These are phyloP conservation scores for Camelina neglecta DNA, from an alignment of 345 rosid genomes.

Conservation along the genomic window DNA sequence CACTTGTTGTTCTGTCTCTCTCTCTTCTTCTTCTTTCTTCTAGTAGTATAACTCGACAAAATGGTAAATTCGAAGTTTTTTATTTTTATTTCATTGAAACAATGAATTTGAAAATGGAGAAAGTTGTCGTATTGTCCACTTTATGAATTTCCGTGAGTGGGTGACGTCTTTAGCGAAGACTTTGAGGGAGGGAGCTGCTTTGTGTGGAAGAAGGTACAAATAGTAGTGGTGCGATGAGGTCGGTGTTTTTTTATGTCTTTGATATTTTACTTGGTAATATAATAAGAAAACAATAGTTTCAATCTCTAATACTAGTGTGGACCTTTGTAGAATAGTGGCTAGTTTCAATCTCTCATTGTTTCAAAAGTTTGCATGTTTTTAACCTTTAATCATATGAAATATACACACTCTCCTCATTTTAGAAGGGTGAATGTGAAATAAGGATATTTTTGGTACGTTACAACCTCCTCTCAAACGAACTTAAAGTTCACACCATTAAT, in stretches of 20 bases:
- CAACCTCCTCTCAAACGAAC: conserved; percentile 24
- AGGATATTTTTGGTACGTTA: conserved; percentile 28
- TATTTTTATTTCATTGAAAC: no score
- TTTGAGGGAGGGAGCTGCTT: background rate
- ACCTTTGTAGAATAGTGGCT: background rate
- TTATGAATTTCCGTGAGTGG: no score
- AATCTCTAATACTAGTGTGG: background rate
- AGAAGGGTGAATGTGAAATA: conserved; percentile 13
- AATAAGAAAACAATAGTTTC: background rate
- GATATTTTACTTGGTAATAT: background rate
- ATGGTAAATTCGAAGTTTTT: no score
- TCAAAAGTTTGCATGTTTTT: background rate
- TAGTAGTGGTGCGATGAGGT: conserved; percentile 30
- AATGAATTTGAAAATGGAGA: no score
- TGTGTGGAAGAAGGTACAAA: conserved; percentile 27
- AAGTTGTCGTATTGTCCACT: no score
- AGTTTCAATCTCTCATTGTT: background rate
- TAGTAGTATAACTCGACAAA: no score
- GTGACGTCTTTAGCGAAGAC: no score
- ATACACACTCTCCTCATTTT: background rate
- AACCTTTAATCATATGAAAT: background rate
- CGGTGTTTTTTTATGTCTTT: conserved; percentile 8
- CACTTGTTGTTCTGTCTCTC: no score
- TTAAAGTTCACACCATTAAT: background rate
- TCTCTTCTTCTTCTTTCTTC: no score